Evolutionary conservation across 2,329 filamentous ascomycete species (phyloP), one percentile per base, ranked within the genome.

Genomic region (Cladosporium colombiae): DNA sequence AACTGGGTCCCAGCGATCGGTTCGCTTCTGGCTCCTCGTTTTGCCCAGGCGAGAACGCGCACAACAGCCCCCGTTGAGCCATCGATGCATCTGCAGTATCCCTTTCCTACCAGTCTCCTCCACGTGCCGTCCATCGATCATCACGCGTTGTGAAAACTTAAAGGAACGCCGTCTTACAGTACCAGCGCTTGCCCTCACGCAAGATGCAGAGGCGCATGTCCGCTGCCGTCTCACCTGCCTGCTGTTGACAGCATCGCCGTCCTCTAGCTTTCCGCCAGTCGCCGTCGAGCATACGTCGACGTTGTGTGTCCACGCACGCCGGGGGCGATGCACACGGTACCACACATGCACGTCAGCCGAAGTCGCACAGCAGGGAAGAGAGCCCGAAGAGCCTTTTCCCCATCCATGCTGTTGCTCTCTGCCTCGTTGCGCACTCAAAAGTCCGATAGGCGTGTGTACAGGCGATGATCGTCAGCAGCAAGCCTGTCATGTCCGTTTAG

Each of bases 321-420:
- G 33, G 31, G n/a, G n/a, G 55, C 33, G 29, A 35, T 40, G 31
- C 33, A 57, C 55, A 53, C 49, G 18, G 49, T 53, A 46, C 40
- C 40, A 46, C 40, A 40, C 55, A 57, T 57, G 55, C 55, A 40
- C 55, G 55, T 57, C 55, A 57, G 55, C 55, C 55, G 31, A 40
- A 57, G 55, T 57, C 55, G 55, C 55, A 57, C 55, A 57, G 55
- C 55, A 35, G 49, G n/a, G 40, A 46, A 46, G n/a, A 46, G 40
- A 46, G 23, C 25, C 31, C 52, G 55, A 57, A 11, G 33, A 31
- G 27, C 52, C 52, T 55, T 53, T 53, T 31, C 16, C 29, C 25
- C 52, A n/a, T 29, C 52, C 52, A 55, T 55, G 52, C 27, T 21
- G 13, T 31, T n/a, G 40, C 40, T 46, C n/a, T 46, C 8, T 46